Conservation (phyloP, 2,329 filamentous ascomycete species). For the Stagonosporopsis cucurbitacearum region DNA sequence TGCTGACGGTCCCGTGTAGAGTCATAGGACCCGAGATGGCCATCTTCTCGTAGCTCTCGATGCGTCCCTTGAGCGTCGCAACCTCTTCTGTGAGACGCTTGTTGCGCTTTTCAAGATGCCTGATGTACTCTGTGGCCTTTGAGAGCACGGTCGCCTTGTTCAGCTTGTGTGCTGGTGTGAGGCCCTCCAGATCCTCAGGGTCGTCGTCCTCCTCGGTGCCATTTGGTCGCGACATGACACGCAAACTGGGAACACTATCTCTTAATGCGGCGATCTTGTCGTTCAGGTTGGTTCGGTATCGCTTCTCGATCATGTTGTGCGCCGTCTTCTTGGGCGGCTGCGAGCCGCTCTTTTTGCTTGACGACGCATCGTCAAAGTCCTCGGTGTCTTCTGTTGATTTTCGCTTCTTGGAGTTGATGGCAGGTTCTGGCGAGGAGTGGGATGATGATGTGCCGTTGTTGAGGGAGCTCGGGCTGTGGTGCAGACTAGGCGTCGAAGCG, state of each 20-base stretch:
- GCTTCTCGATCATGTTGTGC: constrained; percentile 98
- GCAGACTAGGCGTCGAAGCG: constrained; percentile 46
- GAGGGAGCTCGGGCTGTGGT: constrained; percentile 46
- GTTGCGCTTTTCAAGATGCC: constrained; percentile 90
- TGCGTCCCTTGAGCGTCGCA: constrained; percentile 74
- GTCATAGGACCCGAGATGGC: constrained; percentile 63
- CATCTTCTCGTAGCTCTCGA: constrained; percentile 71
- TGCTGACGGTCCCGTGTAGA: constrained; percentile 39
- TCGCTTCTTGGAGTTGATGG: constrained; percentile 43
- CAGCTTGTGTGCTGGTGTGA: constrained; percentile 83
- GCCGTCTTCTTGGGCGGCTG: constrained; percentile 83
- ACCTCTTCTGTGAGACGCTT: constrained; percentile 84
- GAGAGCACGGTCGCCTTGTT: constrained; percentile 98
- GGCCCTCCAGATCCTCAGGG: constrained; percentile 74
- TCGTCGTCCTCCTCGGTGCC: constrained; percentile 76
- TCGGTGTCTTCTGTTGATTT: constrained; percentile 60
- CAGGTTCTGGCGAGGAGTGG: constrained; percentile 68
- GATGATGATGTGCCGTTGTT: constrained; percentile 54
- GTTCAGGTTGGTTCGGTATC: constrained; percentile 94
- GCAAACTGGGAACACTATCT: constrained; percentile 88
- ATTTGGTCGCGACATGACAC: constrained; percentile 72
- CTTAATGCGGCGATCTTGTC: constrained; percentile 94
- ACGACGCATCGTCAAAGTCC: constrained; percentile 63
- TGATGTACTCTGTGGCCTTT: constrained; percentile 96
- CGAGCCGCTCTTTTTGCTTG: constrained; percentile 60